Percentiles rank a stretch among this genome's conserved stretches.
phyloP scores from a whole-genome alignment of 2,329 filamentous ascomycete species.

The Xylariales sp. region DNA sequence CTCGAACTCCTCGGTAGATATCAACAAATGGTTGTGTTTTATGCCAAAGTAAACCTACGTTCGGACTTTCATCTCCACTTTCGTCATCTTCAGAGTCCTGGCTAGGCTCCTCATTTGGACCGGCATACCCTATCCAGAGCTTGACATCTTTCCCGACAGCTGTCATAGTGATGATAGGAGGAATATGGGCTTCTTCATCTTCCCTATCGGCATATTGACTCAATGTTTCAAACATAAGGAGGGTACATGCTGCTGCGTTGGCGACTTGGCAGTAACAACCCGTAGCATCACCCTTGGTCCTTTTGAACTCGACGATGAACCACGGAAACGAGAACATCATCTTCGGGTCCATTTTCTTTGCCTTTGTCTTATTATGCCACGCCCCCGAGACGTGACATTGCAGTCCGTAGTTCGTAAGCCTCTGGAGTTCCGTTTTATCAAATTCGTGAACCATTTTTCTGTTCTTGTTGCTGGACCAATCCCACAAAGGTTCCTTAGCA shows the following conservation, averaged over 20 bases:
- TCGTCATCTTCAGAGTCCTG: too few species aligned
- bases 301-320: too few species aligned
- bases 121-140: slow-evolving; percentile 2
- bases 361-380: too few species aligned
- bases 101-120: not conserved
- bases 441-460: not conserved
- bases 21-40: not conserved
- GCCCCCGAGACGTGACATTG: too few species aligned
- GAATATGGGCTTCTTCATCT: not conserved
- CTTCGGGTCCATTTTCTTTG: too few species aligned
- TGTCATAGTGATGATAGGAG: too few species aligned
- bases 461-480: slow-evolving; percentile 1
- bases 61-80: not conserved
- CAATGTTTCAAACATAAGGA: slow-evolving; percentile 1
- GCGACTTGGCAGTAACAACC: not conserved
- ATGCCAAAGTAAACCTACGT: not conserved
- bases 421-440: not conserved
- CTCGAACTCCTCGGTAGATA: not conserved
- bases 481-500: not conserved
- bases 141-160: not conserved
- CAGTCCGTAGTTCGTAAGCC: not conserved
- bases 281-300: too few species aligned
- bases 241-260: not conserved
- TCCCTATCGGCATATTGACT: not conserved
- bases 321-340: too few species aligned